Evolutionary conservation across 73 alveolate species (phyloP).

Genomic region (Loxodes magnus): DNA sequence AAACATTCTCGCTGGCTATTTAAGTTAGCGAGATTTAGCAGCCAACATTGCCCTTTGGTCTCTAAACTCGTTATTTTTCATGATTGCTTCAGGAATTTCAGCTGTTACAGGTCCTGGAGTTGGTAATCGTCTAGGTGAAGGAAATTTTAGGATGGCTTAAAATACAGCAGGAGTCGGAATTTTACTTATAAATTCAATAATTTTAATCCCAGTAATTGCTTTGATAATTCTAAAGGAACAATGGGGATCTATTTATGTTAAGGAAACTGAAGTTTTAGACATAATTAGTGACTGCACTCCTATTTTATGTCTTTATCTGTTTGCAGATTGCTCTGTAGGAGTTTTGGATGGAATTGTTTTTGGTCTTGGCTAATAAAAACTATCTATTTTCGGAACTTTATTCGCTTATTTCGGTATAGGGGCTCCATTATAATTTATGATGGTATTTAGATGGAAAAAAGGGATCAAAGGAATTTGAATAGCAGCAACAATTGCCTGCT

Average conservation of each 20-base stretch:
- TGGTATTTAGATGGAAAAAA: too few relatives aligned
- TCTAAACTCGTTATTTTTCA: not conserved
- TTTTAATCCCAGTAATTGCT: not conserved
- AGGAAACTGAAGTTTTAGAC: not conserved
- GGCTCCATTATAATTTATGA: too few relatives aligned
- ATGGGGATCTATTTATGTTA: slow-evolving; percentile 9
- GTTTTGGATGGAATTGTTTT: too few relatives aligned
- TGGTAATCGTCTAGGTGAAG: slow-evolving; percentile 15
- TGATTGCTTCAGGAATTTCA: slow-evolving; percentile 11
- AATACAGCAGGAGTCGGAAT: not conserved
- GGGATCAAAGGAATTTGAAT: too few relatives aligned
- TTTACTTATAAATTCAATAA: not conserved
- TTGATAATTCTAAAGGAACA: too few relatives aligned
- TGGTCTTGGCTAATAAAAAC: too few relatives aligned
- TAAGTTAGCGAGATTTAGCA: slow-evolving; percentile 14
- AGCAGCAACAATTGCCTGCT: too few relatives aligned
- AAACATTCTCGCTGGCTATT: slow-evolving; percentile 10
- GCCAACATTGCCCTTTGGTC: slow-evolving; percentile 16
- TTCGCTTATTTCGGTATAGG: too few relatives aligned
- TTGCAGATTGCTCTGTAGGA: too few relatives aligned
- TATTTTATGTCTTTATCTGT: too few relatives aligned
- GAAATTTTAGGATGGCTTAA: slow-evolving; percentile 14
- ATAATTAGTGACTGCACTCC: too few relatives aligned
- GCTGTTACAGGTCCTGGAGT: slow-evolving; percentile 1
- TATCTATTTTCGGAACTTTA: too few relatives aligned